Evolutionary conservation across 495 filamentous ascomycete genomes (phyloP).

Genomic region (Penicillium longicatenatum): DNA sequence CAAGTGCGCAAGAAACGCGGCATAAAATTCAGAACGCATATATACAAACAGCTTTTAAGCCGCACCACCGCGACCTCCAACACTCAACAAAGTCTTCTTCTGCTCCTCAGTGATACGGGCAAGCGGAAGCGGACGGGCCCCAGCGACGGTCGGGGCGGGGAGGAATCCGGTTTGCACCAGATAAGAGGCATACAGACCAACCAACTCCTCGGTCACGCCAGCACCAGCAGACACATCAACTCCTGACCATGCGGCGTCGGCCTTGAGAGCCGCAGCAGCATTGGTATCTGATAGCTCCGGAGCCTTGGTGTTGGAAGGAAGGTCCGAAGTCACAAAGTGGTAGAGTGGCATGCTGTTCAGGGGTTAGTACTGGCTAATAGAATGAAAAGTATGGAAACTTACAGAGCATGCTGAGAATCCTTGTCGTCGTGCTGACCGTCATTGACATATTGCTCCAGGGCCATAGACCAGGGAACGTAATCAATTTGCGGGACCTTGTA

Average conservation of each 20-base stretch:
- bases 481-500: conserved; percentile 69
- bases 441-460: conserved; percentile 65
- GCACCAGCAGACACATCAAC: conserved; percentile 63
- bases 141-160: conserved; percentile 51
- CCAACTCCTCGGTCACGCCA: conserved; percentile 64
- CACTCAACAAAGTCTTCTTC: conserved; percentile 47
- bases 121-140: conserved; percentile 46
- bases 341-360: conserved; percentile 70
- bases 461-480: conserved; percentile 56
- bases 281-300: conserved; percentile 81
- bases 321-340: conserved; percentile 78
- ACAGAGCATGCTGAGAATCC: conserved; percentile 66
- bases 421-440: conserved; percentile 58
- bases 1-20: neutral
- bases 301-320: conserved; percentile 76
- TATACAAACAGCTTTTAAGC: conserved; percentile 18
- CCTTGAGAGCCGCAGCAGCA: conserved; percentile 61
- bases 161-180: conserved; percentile 74
- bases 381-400: conserved; percentile 24
- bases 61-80: conserved; percentile 51
- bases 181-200: conserved; percentile 75
- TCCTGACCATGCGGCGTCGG: conserved; percentile 63
- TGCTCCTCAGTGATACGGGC: conserved; percentile 52
- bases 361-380: neutral
- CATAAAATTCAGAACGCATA: neutral